Conservation (phyloP, 108 stramenopile species). For the Nitzschia palea region DNA sequence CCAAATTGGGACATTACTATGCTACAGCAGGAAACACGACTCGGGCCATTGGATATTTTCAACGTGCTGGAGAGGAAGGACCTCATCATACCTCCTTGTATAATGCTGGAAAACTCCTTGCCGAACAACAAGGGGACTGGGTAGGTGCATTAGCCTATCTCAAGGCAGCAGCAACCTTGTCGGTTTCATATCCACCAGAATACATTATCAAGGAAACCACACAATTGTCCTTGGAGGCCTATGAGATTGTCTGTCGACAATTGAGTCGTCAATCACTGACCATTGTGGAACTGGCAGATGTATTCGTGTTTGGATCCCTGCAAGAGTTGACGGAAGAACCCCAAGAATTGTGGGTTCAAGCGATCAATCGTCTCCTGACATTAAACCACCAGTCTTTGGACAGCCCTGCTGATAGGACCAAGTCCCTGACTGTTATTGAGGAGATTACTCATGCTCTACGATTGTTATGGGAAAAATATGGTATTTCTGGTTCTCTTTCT, state of each 20-base stretch:
- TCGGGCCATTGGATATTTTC: constrained; percentile 26
- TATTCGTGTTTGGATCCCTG: constrained; percentile 6
- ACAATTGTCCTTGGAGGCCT: not conserved
- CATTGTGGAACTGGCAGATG: constrained; percentile 1
- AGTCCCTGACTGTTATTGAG: too few relatives aligned
- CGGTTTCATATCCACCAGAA: constrained; percentile 16
- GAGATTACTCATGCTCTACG: not conserved
- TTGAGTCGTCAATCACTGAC: not conserved
- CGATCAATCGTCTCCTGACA: not conserved
- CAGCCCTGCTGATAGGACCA: not conserved
- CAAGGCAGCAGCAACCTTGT: constrained; percentile 22
- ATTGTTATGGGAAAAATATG: constrained; percentile 6
- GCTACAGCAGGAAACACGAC: constrained; percentile 6
- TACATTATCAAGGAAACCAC: not conserved
- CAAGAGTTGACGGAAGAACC: not conserved
- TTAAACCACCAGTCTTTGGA: constrained; percentile 1
- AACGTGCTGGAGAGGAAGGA: constrained; percentile 31
- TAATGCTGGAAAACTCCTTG: constrained; percentile 35
- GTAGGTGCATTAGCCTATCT: constrained; percentile 32
- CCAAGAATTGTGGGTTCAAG: constrained; percentile 4
- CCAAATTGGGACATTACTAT: constrained; percentile 23
- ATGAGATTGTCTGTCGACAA: not conserved
- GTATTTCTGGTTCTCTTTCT: constrained; percentile 1
- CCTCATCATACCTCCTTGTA: constrained; percentile 34
- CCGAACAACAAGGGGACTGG: constrained; percentile 22